phyloP scores from a whole-genome alignment of 2,329 filamentous ascomycete species.

The Ceratocystis smalleyi region DNA sequence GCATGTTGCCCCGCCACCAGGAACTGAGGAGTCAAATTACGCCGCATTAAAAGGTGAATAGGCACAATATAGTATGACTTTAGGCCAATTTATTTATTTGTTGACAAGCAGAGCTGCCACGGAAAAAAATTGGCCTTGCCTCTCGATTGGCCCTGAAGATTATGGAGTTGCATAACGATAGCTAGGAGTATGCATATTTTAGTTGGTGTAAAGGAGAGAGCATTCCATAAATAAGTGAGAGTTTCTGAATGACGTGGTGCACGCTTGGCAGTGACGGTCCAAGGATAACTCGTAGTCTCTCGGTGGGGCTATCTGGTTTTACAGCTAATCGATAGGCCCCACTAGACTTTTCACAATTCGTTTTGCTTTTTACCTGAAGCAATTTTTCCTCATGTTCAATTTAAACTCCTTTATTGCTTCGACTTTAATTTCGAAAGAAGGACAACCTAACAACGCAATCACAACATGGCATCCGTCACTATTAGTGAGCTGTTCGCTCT shows the following conservation, averaged over 20 bases:
- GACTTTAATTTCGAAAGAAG: neutral
- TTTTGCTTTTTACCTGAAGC: neutral
- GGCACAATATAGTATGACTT: neutral
- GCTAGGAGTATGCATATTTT: too few species aligned
- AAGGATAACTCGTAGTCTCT: too few species aligned
- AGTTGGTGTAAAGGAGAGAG: too few species aligned
- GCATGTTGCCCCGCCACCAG: conserved; percentile 55
- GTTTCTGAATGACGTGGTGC: neutral
- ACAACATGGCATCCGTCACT: conserved; percentile 47
- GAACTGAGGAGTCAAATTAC: conserved; percentile 61
- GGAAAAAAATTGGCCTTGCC: too few species aligned
- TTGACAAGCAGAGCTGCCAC: neutral
- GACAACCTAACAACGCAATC: neutral
- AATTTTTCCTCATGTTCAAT: neutral
- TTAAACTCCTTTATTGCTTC: neutral
- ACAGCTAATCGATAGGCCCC: conserved; percentile 1
- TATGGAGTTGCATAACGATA: too few species aligned
- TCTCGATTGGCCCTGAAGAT: too few species aligned
- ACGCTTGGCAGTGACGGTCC: too few species aligned
- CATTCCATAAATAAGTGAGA: neutral
- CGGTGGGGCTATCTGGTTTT: neutral
- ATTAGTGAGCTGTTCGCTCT: conserved; percentile 54
- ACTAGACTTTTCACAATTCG: neutral
- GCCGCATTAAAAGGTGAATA: conserved; percentile 72
- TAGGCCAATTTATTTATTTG: neutral